Evolutionary conservation across 805 yeast genomes (phyloP), one percentile per base, ranked within the genome.

Genomic region (Spathaspora girioi): DNA sequence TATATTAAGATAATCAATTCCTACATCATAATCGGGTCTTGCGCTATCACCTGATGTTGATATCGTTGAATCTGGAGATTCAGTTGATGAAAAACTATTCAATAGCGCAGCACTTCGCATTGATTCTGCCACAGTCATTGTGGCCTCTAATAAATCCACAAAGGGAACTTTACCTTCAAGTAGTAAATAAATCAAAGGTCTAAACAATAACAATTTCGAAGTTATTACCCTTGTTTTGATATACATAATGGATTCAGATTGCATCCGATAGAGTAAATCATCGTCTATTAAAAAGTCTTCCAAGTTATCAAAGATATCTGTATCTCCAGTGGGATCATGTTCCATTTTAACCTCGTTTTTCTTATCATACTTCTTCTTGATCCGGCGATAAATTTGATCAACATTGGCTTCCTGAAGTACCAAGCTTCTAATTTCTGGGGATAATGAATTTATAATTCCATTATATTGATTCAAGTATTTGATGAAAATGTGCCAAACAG

Each of bases 171-270:
- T 61, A 47, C 65, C 74, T 48, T 66, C 65, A 15, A 70, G 50
- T 6, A 70, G 50, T 20, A 70, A 55, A 49, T 70, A 71, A 6
- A 65, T 55, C 14, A 72, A 55, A 1, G 77, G 76, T 12, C 76
- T 56, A 54, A 68, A 62, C 26, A 73, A 52, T 8, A 64, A 46
- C 48, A 73, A 50, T 47, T 70, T 69, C 20, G 75, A 69, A 3
- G 61, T 48, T 4, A 71, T 45, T 14, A 73, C 63, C 29, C 77
- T 54, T 1, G 76, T 69, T 49, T 72, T 71, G 45, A 70, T 70
- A 56, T 61, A 71, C 65, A 71, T 70, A 23, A 72, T 62, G 2
- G 68, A 56, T 50, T 71, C 76, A 2, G 71, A 66, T 51, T 71
- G 75, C 3, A 71, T 64, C 35, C 62, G 59, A 40, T 67, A 59